These are phyloP conservation scores for Aspergillus coremiiformis DNA, from an alignment of 495 filamentous ascomycete genomes.

Conservation along the genomic window DNA sequence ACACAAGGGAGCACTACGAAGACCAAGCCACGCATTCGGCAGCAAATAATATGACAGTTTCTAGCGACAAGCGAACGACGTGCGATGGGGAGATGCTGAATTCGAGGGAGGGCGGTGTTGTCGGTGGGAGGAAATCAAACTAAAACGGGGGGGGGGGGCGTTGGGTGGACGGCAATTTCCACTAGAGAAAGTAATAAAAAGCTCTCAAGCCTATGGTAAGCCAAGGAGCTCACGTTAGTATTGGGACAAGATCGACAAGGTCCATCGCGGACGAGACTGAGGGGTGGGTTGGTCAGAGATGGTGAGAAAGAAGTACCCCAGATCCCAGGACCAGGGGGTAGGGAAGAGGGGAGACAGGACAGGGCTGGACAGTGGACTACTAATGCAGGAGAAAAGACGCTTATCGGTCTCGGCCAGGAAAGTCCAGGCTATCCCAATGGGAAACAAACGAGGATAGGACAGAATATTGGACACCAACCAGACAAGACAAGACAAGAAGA, in stretches of 20 bases:
- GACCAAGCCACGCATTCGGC: constrained; percentile 12
- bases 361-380: background rate
- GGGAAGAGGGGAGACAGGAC: no score
- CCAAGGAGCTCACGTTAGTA: background rate
- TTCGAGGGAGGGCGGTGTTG: background rate
- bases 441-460: background rate
- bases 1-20: constrained; percentile 4
- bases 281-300: background rate
- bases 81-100: background rate
- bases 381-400: background rate
- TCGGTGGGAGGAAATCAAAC: background rate
- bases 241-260: constrained; percentile 2
- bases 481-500: background rate
- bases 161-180: constrained; percentile 1
- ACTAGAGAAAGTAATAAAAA: background rate
- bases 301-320: constrained; percentile 2
- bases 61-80: background rate
- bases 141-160: background rate
- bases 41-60: background rate
- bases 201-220: constrained; percentile 4
- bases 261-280: background rate
- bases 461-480: no score
- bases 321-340: background rate
- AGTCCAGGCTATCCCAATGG: background rate
- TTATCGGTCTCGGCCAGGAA: background rate